Evolutionary conservation across 352 stramenopile genomes (phyloP).

Genomic region (Phytopythium oedochilum): DNA sequence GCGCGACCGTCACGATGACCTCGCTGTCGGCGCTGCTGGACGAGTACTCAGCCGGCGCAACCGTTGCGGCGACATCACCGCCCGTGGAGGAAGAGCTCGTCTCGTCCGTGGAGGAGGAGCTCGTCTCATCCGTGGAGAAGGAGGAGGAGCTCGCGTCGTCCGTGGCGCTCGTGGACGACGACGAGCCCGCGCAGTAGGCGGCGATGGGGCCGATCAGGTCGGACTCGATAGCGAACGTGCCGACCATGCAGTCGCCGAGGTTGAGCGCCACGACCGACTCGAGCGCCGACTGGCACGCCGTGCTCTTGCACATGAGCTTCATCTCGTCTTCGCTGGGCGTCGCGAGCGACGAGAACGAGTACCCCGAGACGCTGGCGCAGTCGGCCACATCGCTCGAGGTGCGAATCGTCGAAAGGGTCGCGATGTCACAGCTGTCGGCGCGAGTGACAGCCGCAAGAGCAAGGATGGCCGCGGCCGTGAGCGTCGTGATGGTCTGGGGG

Average conservation of each 20-base stretch:
- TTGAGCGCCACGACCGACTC: constrained; percentile 14
- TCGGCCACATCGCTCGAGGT: constrained; percentile 7
- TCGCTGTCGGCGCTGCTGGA: constrained; percentile 9
- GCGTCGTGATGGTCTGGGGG: constrained; percentile 10
- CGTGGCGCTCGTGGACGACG: too few relatives aligned
- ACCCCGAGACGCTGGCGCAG: constrained; percentile 26
- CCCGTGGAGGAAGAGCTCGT: constrained; percentile 8
- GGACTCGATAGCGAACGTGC: constrained; percentile 17
- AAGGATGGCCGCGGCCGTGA: constrained; percentile 9
- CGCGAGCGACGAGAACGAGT: constrained; percentile 18
- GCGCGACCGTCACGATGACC: constrained; percentile 13
- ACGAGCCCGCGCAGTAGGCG: constrained; percentile 17
- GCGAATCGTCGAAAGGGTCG: constrained; percentile 14
- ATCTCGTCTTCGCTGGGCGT: constrained; percentile 15
- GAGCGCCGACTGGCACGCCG: constrained; percentile 25
- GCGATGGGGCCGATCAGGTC: constrained; percentile 28
- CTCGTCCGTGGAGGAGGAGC: too few relatives aligned
- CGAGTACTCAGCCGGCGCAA: constrained; percentile 2
- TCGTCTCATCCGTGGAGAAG: too few relatives aligned
- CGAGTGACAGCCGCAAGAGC: constrained; percentile 11
- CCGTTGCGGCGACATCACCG: constrained; percentile 6
- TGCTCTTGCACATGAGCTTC: constrained; percentile 21
- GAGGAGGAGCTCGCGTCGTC: too few relatives aligned
- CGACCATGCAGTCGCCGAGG: constrained; percentile 29
- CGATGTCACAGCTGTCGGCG: constrained; percentile 20